Evolutionary conservation across 805 yeast species (phyloP), one percentile per base, ranked within the genome.

Genomic region (Scheffersomyces lignosus): DNA sequence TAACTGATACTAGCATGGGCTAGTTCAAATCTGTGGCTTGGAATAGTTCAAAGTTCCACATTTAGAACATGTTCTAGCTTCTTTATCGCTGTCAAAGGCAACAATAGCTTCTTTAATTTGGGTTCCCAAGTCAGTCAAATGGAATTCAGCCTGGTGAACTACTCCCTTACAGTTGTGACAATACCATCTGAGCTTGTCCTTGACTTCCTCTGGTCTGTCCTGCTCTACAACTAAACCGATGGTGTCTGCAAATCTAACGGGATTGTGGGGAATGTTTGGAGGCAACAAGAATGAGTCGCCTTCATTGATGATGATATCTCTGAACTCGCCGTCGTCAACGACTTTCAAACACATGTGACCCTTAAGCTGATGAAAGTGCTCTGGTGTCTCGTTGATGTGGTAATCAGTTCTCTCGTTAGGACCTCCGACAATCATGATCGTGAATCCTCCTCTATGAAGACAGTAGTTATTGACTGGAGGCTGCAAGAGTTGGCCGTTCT

Each of bases 401-500:
- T 87, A 90, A 57, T 90, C 97, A 0, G 96, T 89, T 40, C 97
- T 72, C 52, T 83, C 95, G 58, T 90, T 90, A 3, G 97, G 97
- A 0, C 97, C 97, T 12, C 97, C 97, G 1, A 90, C 95, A 34
- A 89, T 81, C 96, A 90, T 90, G 25, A 89, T 88, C 0, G 96
- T 89, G 58, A 85, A 86, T 0, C 96, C 96, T 4, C 95, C 96
- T 32, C 89, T 71, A 60, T 90, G 96, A 18, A 90, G 76, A 54
- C 96, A 88, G 64, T 65, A 90, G 56, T 90, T 90, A 60, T 88
- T 88, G 23, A 90, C 96, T 1, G 97, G 97, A 1, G 97, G 97
- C 58, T 86, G 81, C 26, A 90, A 72, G 10, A 87, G 70, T 46
- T 85, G 79, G 15, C 72, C 69, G 59, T 90, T 87, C 51, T 86